Conservation (phyloP, 768 basidiomycete species). For the Lentinula boryana region DNA sequence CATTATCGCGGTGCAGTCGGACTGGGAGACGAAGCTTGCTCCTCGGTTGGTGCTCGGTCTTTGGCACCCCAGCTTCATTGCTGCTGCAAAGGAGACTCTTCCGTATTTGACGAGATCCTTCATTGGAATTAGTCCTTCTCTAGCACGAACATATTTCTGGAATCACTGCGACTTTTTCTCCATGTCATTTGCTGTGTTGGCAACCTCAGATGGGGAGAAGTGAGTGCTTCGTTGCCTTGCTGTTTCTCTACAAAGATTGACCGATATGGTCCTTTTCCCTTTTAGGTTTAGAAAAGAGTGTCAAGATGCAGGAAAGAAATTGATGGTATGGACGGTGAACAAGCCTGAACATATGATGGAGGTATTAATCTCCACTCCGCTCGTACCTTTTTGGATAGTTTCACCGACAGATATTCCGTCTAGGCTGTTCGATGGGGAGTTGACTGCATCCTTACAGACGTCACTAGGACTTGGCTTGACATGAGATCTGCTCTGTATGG, state of each 20-base stretch:
- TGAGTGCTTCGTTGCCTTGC: constrained; percentile 25
- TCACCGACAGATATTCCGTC: constrained; percentile 5
- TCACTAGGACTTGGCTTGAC: constrained; percentile 62
- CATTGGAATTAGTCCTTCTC: constrained; percentile 67
- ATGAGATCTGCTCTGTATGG: constrained; percentile 53
- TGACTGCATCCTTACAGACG: constrained; percentile 73
- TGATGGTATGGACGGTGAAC: constrained; percentile 98
- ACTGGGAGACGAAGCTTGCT: constrained; percentile 72
- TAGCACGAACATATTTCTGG: constrained; percentile 89
- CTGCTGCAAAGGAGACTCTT: constrained; percentile 64
- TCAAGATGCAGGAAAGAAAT: constrained; percentile 67
- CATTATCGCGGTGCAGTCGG: constrained; percentile 53
- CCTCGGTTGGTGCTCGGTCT: constrained; percentile 78
- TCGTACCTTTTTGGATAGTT: neutral
- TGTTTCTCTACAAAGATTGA: neutral
- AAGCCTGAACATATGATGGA: constrained; percentile 85
- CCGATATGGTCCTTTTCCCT: constrained; percentile 2
- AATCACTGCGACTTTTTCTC: constrained; percentile 81
- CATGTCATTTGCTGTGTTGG: constrained; percentile 68
- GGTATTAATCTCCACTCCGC: constrained; percentile 31
- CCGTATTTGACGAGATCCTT: constrained; percentile 83
- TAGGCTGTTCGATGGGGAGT: constrained; percentile 79
- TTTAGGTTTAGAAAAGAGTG: constrained; percentile 76
- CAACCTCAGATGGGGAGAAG: constrained; percentile 66
- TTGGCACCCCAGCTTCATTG: constrained; percentile 90